Evolutionary conservation across 2,329 filamentous ascomycete genomes (phyloP), one percentile per base, ranked within the genome.

Genomic region (Fusarium metavorans): DNA sequence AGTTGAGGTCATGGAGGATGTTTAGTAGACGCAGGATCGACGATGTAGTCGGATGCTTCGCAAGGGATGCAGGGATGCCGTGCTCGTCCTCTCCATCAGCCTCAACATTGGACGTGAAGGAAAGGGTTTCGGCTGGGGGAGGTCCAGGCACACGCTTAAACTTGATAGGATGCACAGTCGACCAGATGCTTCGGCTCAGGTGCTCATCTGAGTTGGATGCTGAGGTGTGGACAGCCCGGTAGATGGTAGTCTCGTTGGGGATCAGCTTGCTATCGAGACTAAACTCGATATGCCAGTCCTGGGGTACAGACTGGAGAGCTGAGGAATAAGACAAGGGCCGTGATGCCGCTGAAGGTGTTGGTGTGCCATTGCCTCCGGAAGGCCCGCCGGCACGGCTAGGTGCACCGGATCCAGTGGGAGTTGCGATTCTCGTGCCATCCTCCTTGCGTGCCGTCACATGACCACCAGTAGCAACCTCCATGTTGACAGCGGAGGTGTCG

Each of bases 251-350:
- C 78, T 98, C 95, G 76, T 95, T 97, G 0, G 94, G 88, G 68
- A 99, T 93, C 2, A 93, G 89, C 81, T 95, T 95, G 63, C 90
- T 93, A 73, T 97, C 93, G 59, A 98, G 89, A 75, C 91, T 95
- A 83, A 99, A 99, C 80, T 98, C 94, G 70, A 99, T 95, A 79
- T 99, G 96, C 97, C 97, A 99, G 80, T 98, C 95, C 80, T 97
- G 93, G 1, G 95, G 94, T 0, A 91, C 87, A 16, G 94, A 87
- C 76, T 95, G 94, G 62, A 97, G 90, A 5, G 95, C 95, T 62
- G 94, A 93, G 27, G 95, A 93, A 82, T 98, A 98, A 0, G 95
- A 95, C 83, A 94, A 91, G 3, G 92, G 89, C 11, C 92, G 89
- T 10, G 91, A 88, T 18, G 92, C 86, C 0, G 90, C 81, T 2